Evolutionary conservation across 495 filamentous ascomycete species (phyloP).

Genomic region (Neurospora sp.): DNA sequence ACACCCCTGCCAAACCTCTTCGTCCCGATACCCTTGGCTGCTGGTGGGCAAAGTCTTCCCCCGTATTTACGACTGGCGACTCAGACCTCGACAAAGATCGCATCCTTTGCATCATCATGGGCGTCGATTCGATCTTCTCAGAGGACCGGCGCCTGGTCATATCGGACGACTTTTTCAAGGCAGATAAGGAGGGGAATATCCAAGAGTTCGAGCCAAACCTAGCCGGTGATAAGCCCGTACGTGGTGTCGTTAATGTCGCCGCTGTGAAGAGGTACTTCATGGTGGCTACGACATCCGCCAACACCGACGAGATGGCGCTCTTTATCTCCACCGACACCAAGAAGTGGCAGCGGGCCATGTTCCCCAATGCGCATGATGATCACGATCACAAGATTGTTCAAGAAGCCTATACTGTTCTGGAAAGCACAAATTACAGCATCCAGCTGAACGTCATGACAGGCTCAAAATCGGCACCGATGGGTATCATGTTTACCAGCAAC

Average conservation of each 20-base stretch:
- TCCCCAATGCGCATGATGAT: slow-evolving; percentile 36
- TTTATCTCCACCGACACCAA: slow-evolving; percentile 69
- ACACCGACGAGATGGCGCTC: slow-evolving; percentile 81
- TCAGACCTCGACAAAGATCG: slow-evolving; percentile 50
- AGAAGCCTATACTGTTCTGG: slow-evolving; percentile 84
- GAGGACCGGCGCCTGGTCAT: slow-evolving; percentile 65
- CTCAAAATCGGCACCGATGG: slow-evolving; percentile 54
- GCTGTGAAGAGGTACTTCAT: slow-evolving; percentile 78
- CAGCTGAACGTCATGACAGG: slow-evolving; percentile 86
- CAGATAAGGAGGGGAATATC: slow-evolving; percentile 32
- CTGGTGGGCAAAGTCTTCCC: slow-evolving; percentile 69
- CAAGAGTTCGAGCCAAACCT: slow-evolving; percentile 63
- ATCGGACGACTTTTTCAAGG: slow-evolving; percentile 67
- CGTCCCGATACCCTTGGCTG: slow-evolving; percentile 59
- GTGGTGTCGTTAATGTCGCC: slow-evolving; percentile 66
- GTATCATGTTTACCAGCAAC: slow-evolving; percentile 83
- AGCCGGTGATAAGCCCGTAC: slow-evolving; percentile 57
- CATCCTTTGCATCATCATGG: slow-evolving; percentile 67
- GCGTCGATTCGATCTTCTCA: slow-evolving; percentile 47
- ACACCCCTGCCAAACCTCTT: slow-evolving; percentile 49
- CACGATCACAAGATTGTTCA: slow-evolving; percentile 66
- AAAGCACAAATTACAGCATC: slow-evolving; percentile 94
- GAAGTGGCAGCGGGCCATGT: slow-evolving; percentile 87
- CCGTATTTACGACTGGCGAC: slow-evolving; percentile 58
- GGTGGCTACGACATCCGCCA: slow-evolving; percentile 64